Conservation (phyloP, 805 yeast genomes). For the Candida stauntonica region DNA sequence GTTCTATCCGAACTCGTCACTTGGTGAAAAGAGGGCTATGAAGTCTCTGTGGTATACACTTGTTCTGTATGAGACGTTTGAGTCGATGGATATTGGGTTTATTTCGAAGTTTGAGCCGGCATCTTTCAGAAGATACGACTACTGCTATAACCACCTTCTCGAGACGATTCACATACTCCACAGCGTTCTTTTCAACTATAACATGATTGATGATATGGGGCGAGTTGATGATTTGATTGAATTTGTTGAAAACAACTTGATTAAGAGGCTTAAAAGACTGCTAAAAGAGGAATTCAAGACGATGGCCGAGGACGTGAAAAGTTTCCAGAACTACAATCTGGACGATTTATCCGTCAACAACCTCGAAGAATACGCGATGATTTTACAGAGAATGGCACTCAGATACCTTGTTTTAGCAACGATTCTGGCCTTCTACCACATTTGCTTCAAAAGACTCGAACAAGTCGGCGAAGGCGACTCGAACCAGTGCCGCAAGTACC, state of each 20-base stretch:
- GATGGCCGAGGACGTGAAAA: conserved; percentile 7
- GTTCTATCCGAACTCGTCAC: conserved; percentile 8
- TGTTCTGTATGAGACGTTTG: conserved; percentile 14
- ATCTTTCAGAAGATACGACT: conserved; percentile 14
- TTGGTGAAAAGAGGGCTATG: conserved; percentile 11
- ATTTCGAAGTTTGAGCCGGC: conserved; percentile 18
- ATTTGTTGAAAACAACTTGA: conserved; percentile 12
- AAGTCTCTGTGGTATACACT: conserved; percentile 17
- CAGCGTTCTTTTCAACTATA: conserved; percentile 15
- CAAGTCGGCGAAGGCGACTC: conserved; percentile 12
- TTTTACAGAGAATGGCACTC: conserved; percentile 12
- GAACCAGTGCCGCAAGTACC: conserved; percentile 2
- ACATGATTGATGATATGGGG: conserved; percentile 18
- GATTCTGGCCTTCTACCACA: conserved; percentile 15
- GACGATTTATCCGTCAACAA: conserved; percentile 10
- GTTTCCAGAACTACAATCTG: conserved; percentile 6
- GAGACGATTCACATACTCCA: conserved; percentile 15
- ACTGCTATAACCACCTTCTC: conserved; percentile 13
- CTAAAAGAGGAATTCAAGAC: conserved; percentile 11
- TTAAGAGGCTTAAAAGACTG: conserved; percentile 8
- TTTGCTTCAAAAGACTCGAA: conserved; percentile 15
- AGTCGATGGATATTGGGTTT: conserved; percentile 16
- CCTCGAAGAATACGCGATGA: conserved; percentile 8
- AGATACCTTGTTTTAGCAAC: conserved; percentile 8
- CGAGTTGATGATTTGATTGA: conserved; percentile 13